Base-by-base conservation (phyloP, 1,284 basidiomycete species). In the Fomes fomentarius region DNA sequence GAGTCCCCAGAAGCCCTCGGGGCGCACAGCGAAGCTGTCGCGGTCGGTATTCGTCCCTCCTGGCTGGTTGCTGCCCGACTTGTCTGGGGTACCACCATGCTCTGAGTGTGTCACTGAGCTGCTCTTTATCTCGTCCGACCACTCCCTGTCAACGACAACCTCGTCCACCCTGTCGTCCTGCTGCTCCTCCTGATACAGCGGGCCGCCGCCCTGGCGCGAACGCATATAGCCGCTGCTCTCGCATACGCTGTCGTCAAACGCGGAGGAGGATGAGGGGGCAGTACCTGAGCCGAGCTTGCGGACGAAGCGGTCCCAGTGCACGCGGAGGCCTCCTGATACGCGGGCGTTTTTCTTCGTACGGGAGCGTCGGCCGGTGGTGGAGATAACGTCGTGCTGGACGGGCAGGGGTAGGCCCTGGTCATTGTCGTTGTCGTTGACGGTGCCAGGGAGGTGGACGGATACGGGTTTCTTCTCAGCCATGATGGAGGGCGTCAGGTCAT, bases 131-230 rank as follows among this genome's bases (percentile, higher is more conserved):
- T 83, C 80, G 56, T 83, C 81, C 4, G 76, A 73, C 87, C 86
- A 89, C 33, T 76, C 71, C 42, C 86, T 79, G 69, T 90, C 87
- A 15, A 90, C 85, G n/a, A 90, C 81, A 15, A 89, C 80, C 70
- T 85, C 79, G 66, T 91, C 79, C 1, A 89, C 81, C 28, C 64
- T 66, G n/a, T 71, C 70, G 31, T 72, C 69, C 45, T 75, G 69
- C 26, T 67, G 71, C 11, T 58, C 70, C 26, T 64, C 70, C 26
- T 64, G 69, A 24, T 66, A 71, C 2, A 59, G 60, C 21, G 54
- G 52, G 10, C 21, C 46, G 10, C 21, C 46, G 10, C 50, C 57
- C 10, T 47, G 49, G 2, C 56, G 53, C 17, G 57, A 64, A 22
- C 62, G 63, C 11, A 56, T 59, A 42, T 61, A 63, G 21, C 66